Conservation (phyloP, 163 green algal species). For the Chlamydomonas reinhardtii region DNA sequence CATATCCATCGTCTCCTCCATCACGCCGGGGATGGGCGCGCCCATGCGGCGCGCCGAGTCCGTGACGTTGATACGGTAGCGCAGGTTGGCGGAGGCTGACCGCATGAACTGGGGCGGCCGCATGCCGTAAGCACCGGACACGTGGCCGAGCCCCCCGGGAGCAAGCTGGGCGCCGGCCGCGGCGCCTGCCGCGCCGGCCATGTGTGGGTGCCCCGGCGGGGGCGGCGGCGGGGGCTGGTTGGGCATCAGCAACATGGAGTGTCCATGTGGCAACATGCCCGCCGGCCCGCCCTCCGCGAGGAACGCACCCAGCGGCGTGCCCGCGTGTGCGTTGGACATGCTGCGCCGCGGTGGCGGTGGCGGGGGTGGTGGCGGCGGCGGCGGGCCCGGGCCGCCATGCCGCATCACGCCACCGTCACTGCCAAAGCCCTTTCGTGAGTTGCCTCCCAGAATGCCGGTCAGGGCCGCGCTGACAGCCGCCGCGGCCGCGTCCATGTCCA, state of each 20-base stretch:
- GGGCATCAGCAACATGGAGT: too few species aligned
- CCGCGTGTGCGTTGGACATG: background rate
- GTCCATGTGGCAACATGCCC: background rate
- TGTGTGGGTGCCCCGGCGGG: background rate
- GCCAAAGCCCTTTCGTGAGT: background rate
- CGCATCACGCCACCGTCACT: background rate
- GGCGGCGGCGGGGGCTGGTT: too few species aligned
- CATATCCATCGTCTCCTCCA: background rate
- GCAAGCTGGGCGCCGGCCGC: too few species aligned
- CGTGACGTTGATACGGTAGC: background rate
- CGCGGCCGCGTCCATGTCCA: conserved; percentile 34
- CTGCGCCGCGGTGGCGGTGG: background rate
- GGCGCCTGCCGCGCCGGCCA: too few species aligned
- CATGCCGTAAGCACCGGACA: background rate
- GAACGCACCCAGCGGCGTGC: background rate
- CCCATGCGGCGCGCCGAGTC: background rate
- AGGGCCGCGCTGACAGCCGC: conserved; percentile 41
- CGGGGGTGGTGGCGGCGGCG: background rate
- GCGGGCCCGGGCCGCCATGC: too few species aligned
- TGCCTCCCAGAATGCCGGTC: conserved; percentile 19
- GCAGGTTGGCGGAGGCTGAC: background rate
- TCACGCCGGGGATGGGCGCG: background rate
- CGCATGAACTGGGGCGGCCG: background rate
- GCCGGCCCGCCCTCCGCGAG: too few species aligned
- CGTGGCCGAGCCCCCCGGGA: background rate